These are phyloP conservation scores for Cutaneotrichosporon cavernicola DNA, from an alignment of 1,284 basidiomycete species.

Conservation along the genomic window DNA sequence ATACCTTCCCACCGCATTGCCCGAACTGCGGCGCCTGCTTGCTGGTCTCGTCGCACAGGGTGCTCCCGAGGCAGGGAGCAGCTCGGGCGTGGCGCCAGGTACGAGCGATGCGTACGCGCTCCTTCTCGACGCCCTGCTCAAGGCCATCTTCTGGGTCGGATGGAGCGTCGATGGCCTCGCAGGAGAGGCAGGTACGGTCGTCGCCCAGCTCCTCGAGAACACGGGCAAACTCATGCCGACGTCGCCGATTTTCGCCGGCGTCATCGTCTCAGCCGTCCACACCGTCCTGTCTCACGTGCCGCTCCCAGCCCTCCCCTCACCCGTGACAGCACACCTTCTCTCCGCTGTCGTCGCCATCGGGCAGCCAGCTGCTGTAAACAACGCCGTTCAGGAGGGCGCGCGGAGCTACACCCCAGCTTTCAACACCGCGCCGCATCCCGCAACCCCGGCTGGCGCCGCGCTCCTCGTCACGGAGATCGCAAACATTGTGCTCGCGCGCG, in stretches of 20 bases:
- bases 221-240: conserved; percentile 24
- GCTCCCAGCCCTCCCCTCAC: conserved; percentile 29
- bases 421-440: conserved; percentile 38
- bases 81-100: conserved; percentile 12
- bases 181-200: conserved; percentile 25
- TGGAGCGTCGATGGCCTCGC: conserved; percentile 29
- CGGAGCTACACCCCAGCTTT: conserved; percentile 21
- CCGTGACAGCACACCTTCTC: conserved; percentile 26
- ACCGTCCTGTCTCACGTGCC: conserved; percentile 33
- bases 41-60: conserved; percentile 35
- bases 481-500: conserved; percentile 40
- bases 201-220: conserved; percentile 33
- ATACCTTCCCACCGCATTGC: conserved; percentile 29
- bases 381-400: conserved; percentile 29
- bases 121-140: conserved; percentile 37
- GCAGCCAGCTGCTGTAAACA: conserved; percentile 37
- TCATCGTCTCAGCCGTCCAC: conserved; percentile 36
- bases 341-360: conserved; percentile 29
- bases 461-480: conserved; percentile 39
- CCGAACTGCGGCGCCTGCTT: conserved; percentile 34
- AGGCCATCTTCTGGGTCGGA: conserved; percentile 42
- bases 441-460: conserved; percentile 36
- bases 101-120: conserved; percentile 35
- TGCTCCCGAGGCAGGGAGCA: conserved; percentile 4
- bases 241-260: conserved; percentile 35